Evolutionary conservation across 495 filamentous ascomycete species (phyloP).

Genomic region (Chaetomium tenue): DNA sequence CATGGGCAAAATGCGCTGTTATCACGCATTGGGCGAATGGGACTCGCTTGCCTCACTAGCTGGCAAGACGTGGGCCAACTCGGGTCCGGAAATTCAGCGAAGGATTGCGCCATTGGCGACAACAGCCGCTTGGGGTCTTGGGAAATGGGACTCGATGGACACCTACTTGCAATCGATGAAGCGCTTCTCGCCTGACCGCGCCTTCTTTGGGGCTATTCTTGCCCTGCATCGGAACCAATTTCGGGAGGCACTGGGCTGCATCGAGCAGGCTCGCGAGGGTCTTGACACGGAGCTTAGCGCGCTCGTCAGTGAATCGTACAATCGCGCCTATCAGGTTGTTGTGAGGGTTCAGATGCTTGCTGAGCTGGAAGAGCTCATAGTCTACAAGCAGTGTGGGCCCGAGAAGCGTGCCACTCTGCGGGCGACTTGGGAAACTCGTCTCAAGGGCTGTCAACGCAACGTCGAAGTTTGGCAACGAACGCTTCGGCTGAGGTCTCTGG

Average conservation of each 20-base stretch:
- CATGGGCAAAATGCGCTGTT: slow-evolving; percentile 99
- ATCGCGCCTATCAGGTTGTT: slow-evolving; percentile 90
- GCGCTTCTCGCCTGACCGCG: slow-evolving; percentile 82
- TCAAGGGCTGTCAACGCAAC: slow-evolving; percentile 94
- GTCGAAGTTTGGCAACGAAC: slow-evolving; percentile 98
- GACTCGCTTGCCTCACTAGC: slow-evolving; percentile 83
- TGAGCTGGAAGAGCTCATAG: slow-evolving; percentile 95
- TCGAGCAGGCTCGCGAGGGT: slow-evolving; percentile 87
- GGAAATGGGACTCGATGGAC: slow-evolving; percentile 97
- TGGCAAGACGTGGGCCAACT: slow-evolving; percentile 89
- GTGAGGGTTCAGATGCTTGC: slow-evolving; percentile 98
- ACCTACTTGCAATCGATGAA: slow-evolving; percentile 95
- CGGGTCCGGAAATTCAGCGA: slow-evolving; percentile 76
- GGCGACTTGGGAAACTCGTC: slow-evolving; percentile 87
- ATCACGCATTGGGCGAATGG: slow-evolving; percentile 97
- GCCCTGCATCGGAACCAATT: slow-evolving; percentile 93
- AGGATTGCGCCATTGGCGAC: slow-evolving; percentile 89
- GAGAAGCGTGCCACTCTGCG: slow-evolving; percentile 89
- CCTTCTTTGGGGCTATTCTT: slow-evolving; percentile 95
- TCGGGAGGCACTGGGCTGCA: slow-evolving; percentile 76
- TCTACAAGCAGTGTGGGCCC: slow-evolving; percentile 88
- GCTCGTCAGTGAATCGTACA: slow-evolving; percentile 93
- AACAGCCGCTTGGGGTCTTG: slow-evolving; percentile 94
- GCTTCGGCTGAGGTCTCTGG: slow-evolving; percentile 90
- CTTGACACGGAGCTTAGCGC: slow-evolving; percentile 94